Evolutionary conservation across 164 flowering plant genomes (phyloP).

Genomic region (Macadamia tetraphylla): DNA sequence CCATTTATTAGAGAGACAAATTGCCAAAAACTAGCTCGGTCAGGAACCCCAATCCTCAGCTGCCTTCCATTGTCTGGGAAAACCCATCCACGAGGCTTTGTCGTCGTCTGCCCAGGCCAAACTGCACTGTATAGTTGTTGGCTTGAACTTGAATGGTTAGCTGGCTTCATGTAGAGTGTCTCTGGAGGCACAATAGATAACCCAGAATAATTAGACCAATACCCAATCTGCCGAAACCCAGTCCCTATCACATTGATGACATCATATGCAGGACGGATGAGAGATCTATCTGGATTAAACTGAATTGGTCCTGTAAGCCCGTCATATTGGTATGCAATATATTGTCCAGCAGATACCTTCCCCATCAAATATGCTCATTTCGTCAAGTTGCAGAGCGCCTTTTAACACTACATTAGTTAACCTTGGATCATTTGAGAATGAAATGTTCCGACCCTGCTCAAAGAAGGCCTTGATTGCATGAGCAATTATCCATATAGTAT

Average conservation of each 20-base stretch:
- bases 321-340: conserved; percentile 17
- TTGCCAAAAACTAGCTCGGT: conserved; percentile 49
- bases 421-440: conserved; percentile 22
- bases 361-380: conserved; percentile 21
- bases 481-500: conserved; percentile 26
- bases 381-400: conserved; percentile 15
- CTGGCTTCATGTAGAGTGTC: conserved; percentile 26
- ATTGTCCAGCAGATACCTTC: conserved; percentile 13
- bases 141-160: conserved; percentile 34
- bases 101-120: conserved; percentile 70
- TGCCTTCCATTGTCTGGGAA: conserved; percentile 65
- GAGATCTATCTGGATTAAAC: conserved; percentile 41
- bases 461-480: conserved; percentile 17
- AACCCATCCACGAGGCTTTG: conserved; percentile 83
- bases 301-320: conserved; percentile 42
- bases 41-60: conserved; percentile 67
- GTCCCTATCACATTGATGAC: conserved; percentile 62
- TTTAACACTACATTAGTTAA: background rate
- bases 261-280: conserved; percentile 56
- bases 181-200: conserved; percentile 46
- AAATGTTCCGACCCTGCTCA: conserved; percentile 15
- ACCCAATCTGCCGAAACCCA: conserved; percentile 58
- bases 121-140: conserved; percentile 34
- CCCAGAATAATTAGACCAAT: conserved; percentile 74
- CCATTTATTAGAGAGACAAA: conserved; percentile 43